Percentiles rank a stretch among this genome's conserved stretches.
phyloP scores from a whole-genome alignment of 768 basidiomycete genomes.

The Naganishia onofrii region DNA sequence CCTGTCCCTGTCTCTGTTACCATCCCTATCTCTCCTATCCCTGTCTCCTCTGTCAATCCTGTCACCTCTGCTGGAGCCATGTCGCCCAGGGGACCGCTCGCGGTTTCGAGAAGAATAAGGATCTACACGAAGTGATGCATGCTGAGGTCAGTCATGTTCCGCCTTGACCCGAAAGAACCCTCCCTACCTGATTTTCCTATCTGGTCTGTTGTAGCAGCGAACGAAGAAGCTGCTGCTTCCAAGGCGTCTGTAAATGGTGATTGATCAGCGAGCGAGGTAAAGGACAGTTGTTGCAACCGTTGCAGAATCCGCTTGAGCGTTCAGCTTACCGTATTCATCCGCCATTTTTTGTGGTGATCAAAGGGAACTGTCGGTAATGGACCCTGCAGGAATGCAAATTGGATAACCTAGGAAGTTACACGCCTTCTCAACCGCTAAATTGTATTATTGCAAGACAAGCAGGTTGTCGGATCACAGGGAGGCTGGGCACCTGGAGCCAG shows the following conservation, averaged over 20 bases:
- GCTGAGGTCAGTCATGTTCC: not conserved
- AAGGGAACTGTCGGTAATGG: not conserved
- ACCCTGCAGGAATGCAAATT: not conserved
- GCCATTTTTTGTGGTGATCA: slow-evolving; percentile 17
- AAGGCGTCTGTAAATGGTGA: slow-evolving; percentile 42
- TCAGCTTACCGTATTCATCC: slow-evolving; percentile 31
- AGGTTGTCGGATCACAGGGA: too few species aligned
- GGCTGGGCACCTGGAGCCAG: too few species aligned
- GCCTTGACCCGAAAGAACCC: not conserved
- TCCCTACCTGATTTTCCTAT: slow-evolving; percentile 13
- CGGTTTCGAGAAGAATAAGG: slow-evolving; percentile 29
- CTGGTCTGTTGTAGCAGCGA: slow-evolving; percentile 35
- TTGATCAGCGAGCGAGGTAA: not conserved
- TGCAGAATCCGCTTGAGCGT: not conserved
- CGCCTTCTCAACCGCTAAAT: too few species aligned
- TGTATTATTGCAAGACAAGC: not conserved
- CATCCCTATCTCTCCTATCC: slow-evolving; percentile 45
- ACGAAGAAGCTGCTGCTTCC: slow-evolving; percentile 47
- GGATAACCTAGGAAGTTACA: not conserved
- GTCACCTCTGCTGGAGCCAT: slow-evolving; percentile 22
- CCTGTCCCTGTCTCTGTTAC: slow-evolving; percentile 22
- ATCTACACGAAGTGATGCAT: slow-evolving; percentile 7
- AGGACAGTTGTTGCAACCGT: not conserved
- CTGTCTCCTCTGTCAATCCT: slow-evolving; percentile 49
- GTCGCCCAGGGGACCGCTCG: slow-evolving; percentile 27